Conservation (phyloP, 2,329 filamentous ascomycete genomes). For the Aspergillus jensenii region DNA sequence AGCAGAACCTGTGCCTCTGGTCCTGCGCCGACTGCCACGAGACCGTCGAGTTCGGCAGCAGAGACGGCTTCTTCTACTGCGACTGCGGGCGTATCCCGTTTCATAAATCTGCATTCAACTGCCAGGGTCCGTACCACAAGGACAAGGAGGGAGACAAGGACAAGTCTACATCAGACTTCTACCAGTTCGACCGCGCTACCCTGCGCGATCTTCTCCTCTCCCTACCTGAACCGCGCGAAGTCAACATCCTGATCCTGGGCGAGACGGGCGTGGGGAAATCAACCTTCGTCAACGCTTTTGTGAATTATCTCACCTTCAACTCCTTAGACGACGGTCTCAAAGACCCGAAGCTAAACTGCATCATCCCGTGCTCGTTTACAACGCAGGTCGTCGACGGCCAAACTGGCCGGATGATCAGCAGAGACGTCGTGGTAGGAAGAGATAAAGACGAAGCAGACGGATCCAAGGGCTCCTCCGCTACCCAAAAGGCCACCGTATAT, state of each 20-base stretch:
- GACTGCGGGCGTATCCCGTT: conserved; percentile 5
- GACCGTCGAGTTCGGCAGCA: conserved; percentile 4
- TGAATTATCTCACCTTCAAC: conserved; percentile 4
- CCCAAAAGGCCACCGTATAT: conserved; percentile 4
- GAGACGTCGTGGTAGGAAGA: neutral
- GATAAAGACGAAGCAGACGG: conserved; percentile 7
- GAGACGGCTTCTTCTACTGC: conserved; percentile 9
- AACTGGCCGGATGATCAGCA: neutral
- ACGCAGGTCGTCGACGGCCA: conserved; percentile 1
- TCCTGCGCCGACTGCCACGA: conserved; percentile 3
- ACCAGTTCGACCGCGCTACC: neutral
- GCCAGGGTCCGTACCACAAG: neutral
- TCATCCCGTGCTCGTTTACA: conserved; percentile 9
- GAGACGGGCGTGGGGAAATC: conserved; percentile 10
- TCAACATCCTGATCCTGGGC: conserved; percentile 7
- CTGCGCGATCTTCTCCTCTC: neutral
- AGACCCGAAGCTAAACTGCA: neutral
- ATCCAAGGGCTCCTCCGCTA: neutral
- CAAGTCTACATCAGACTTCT: neutral
- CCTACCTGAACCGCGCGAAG: conserved; percentile 2
- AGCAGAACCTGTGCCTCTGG: neutral
- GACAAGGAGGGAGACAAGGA: too few relatives aligned
- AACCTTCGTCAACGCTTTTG: conserved; percentile 9
- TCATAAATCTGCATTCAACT: neutral
- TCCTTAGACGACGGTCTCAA: conserved; percentile 1